Evolutionary conservation across 2,329 filamentous ascomycete species (phyloP).

Genomic region (Aureobasidium melanogenum): DNA sequence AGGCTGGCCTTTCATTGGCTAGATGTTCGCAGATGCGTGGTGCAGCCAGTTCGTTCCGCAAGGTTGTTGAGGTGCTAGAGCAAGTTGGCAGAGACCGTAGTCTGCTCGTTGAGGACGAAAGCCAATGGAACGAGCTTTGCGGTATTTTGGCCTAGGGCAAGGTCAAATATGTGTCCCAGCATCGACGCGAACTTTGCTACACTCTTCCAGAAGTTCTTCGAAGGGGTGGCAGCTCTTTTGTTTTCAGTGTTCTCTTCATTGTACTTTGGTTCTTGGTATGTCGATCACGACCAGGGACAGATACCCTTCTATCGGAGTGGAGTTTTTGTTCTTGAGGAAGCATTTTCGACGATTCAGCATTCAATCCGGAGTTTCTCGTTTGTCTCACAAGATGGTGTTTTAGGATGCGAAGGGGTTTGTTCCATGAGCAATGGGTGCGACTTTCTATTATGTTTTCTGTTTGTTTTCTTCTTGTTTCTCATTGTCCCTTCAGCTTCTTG

Average conservation of each 20-base stretch:
- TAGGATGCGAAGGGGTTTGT: not conserved
- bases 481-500: not conserved
- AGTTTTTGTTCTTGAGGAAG: not conserved
- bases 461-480: not conserved
- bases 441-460: not conserved
- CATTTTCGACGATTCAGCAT: not conserved
- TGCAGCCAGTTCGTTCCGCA: constrained; percentile 82
- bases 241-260: not conserved
- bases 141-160: constrained; percentile 26
- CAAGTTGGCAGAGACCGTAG: constrained; percentile 56
- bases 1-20: constrained; percentile 66
- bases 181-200: not conserved
- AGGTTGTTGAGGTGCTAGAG: constrained; percentile 68
- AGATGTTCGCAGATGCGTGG: constrained; percentile 85
- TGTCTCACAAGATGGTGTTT: not conserved
- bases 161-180: not conserved
- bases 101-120: constrained; percentile 55
- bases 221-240: not conserved
- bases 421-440: not conserved
- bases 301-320: not conserved
- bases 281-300: not conserved
- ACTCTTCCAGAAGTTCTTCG: not conserved
- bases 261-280: not conserved
- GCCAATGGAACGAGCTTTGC: constrained; percentile 35
- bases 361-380: not conserved